Evolutionary conservation across 495 filamentous ascomycete species (phyloP).

Genomic region (Melanomma pulvis-pyrius): DNA sequence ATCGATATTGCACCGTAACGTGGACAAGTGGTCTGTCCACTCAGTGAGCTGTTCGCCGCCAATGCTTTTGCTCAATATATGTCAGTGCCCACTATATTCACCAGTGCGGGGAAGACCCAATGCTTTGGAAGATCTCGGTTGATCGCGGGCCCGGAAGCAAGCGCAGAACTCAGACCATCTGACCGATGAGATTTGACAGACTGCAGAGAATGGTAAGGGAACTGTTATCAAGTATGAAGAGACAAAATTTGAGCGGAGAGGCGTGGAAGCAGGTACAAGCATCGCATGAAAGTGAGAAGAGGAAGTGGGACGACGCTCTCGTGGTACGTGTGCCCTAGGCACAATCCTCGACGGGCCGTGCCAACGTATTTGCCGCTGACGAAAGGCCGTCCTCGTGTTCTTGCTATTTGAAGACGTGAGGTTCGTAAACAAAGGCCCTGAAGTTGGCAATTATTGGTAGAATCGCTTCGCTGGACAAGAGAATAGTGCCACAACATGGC

Average conservation of each 20-base stretch:
- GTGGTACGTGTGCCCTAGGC: neutral
- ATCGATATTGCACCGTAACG: neutral
- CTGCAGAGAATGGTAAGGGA: neutral
- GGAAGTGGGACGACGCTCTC: neutral
- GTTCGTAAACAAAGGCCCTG: neutral
- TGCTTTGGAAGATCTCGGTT: neutral
- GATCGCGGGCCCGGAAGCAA: neutral
- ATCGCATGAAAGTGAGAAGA: neutral
- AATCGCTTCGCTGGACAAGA: no score
- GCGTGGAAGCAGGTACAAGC: neutral
- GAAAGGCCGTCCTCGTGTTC: neutral
- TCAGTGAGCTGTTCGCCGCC: neutral
- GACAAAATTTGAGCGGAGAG: neutral
- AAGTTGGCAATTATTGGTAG: no score
- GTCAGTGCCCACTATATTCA: neutral
- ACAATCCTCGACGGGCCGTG: neutral
- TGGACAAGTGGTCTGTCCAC: neutral
- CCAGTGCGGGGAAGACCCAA: neutral
- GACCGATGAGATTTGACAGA: neutral
- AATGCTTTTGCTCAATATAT: neutral
- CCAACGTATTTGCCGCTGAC: neutral
- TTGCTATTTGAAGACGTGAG: neutral
- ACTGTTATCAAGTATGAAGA: neutral
- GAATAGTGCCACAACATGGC: no score
- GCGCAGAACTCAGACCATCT: neutral